Percentiles rank a stretch among this genome's conserved stretches.
Evolutionary conservation across 306 rosid genomes (phyloP).

Genomic region (Quercus variabilis): DNA sequence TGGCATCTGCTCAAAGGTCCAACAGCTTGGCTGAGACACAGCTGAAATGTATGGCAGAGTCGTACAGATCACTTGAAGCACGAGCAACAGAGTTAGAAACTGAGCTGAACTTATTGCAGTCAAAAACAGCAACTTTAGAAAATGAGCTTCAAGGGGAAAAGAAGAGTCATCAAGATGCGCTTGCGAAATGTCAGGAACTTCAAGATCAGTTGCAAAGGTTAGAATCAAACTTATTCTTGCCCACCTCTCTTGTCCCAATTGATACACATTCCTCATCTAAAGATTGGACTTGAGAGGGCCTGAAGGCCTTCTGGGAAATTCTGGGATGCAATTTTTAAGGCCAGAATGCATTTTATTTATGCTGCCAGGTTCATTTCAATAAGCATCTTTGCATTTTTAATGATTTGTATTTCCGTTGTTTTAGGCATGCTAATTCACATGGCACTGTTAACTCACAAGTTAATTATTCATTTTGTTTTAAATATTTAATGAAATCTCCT

Average conservation of each 20-base stretch:
- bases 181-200: slow-evolving; percentile 64
- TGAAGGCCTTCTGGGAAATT: background rate
- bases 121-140: slow-evolving; percentile 61
- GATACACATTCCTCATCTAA: background rate
- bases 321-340: background rate
- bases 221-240: slow-evolving; percentile 12
- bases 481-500: background rate
- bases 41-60: slow-evolving; percentile 97
- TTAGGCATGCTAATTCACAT: slow-evolving; percentile 6
- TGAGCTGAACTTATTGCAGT: slow-evolving; percentile 55
- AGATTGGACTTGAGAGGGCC: background rate
- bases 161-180: slow-evolving; percentile 61
- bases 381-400: background rate
- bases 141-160: slow-evolving; percentile 76
- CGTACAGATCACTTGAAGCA: slow-evolving; percentile 84
- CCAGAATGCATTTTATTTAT: background rate
- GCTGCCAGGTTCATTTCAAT: slow-evolving; percentile 2
- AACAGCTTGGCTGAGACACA: slow-evolving; percentile 93
- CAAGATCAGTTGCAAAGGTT: slow-evolving; percentile 81
- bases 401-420: slow-evolving; percentile 10
- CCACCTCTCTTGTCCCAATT: background rate
- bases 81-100: slow-evolving; percentile 72
- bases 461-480: background rate
- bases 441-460: background rate
- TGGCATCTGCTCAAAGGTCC: slow-evolving; percentile 72